Conservation (phyloP, 495 filamentous ascomycete species). For the Aspergillus avenaceus region DNA sequence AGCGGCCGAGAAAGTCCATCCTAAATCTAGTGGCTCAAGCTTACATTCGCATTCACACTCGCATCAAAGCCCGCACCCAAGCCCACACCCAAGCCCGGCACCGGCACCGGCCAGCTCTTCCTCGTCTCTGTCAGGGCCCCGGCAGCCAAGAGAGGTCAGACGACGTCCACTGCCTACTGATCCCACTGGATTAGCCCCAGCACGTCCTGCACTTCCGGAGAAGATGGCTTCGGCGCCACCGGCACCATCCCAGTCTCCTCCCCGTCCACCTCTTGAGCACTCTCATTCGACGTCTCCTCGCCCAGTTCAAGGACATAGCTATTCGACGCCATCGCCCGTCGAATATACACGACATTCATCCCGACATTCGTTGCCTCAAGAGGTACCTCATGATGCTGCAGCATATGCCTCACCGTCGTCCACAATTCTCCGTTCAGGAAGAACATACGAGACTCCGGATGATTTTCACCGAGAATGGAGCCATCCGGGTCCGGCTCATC, state of each 20-base stretch:
- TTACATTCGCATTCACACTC: too few relatives aligned
- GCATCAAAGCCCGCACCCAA: too few relatives aligned
- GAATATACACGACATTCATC: conserved; percentile 17
- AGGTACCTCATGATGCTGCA: conserved; percentile 20
- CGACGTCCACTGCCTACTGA: conserved; percentile 75
- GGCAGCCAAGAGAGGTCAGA: conserved; percentile 60
- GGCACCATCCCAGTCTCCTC: background rate
- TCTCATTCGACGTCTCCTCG: conserved; percentile 19
- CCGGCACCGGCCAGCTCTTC: conserved; percentile 9
- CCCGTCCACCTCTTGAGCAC: conserved; percentile 6
- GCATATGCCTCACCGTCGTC: conserved; percentile 17
- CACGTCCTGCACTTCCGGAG: conserved; percentile 23
- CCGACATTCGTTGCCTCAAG: conserved; percentile 15
- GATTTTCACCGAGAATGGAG: conserved; percentile 30
- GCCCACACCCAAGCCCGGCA: background rate
- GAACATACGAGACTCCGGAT: conserved; percentile 28
- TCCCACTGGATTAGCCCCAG: conserved; percentile 45
- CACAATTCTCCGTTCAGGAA: conserved; percentile 15
- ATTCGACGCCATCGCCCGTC: conserved; percentile 12
- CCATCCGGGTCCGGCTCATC: conserved; percentile 14
- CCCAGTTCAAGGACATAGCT: conserved; percentile 20
- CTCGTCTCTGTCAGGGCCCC: conserved; percentile 52
- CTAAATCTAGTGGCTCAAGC: conserved; percentile 16
- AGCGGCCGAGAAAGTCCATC: conserved; percentile 29
- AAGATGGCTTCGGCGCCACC: conserved; percentile 22